Percentiles rank a stretch among this genome's conserved stretches.
Conservation (phyloP, 192 early-diverging fungal species). For the Backusella parvicylindrica region DNA sequence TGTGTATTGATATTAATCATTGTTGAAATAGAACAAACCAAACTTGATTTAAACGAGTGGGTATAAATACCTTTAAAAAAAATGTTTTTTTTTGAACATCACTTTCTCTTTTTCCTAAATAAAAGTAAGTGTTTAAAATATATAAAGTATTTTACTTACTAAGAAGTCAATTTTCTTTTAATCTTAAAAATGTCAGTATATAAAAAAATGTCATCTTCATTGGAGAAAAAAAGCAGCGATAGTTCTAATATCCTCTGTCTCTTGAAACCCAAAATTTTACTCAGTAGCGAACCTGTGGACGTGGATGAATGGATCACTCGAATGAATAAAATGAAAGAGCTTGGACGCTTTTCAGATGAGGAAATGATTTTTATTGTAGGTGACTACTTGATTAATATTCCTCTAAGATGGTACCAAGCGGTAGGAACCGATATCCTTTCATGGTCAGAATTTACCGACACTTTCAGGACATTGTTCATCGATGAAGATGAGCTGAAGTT, state of each 20-base stretch:
- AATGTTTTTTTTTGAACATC: too few relatives aligned
- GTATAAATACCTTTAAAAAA: too few relatives aligned
- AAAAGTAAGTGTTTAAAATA: too few relatives aligned
- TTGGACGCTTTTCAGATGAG: not conserved
- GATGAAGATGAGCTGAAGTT: too few relatives aligned
- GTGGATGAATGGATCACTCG: not conserved
- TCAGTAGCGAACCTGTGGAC: not conserved
- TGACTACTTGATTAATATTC: not conserved
- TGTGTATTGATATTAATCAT: too few relatives aligned
- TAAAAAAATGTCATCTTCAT: not conserved
- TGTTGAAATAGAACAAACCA: too few relatives aligned
- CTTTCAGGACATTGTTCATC: not conserved
- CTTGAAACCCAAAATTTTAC: not conserved
- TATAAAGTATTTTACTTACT: too few relatives aligned
- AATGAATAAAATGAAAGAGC: not conserved
- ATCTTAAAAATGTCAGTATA: not conserved
- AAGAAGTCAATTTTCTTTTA: not conserved
- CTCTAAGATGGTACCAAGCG: not conserved
- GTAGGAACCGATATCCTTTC: not conserved
- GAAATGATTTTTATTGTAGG: not conserved
- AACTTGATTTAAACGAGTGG: too few relatives aligned
- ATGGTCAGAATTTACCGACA: not conserved
- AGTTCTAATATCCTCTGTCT: not conserved
- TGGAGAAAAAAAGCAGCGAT: not conserved
- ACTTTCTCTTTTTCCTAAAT: too few relatives aligned